Evolutionary conservation across 768 basidiomycete genomes (phyloP), one percentile per base, ranked within the genome.

Genomic region (Rhodocollybia butyracea): DNA sequence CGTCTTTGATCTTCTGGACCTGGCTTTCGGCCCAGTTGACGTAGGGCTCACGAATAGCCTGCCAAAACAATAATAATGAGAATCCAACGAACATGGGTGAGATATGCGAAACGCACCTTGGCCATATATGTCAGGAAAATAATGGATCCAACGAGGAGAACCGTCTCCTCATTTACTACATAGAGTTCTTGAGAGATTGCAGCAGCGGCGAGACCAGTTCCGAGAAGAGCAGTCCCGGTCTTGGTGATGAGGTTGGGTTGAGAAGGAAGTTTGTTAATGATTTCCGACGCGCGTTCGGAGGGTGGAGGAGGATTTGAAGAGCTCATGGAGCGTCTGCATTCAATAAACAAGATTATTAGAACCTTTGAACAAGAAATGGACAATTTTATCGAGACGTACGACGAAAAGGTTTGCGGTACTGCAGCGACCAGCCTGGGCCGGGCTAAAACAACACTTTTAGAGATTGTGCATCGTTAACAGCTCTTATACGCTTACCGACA

Each of bases 131-230:
- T 80, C 61, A 92, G 82, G 64, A 97, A 84, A 57, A 95, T 86
- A 60, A 89, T 75, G 62, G 89, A 91, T 22, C 91, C 94, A 36
- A 87, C 78, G 32, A 91, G 84, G 43, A 98, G 80, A 60, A 98
- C 87, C 22, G 91, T 86, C 79, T 98, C 97, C 72, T 98, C 95
- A 70, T 97, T 97, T 66, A 96, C 84, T 57, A 99, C 96, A 67
- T 98, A 98, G 48, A 98, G 85, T 74, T 99, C 95, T 68, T 94
- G 90, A 13, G 94, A 96, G 73, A 98, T 94, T 67, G 94, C 95
- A 5, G 93, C 83, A 15, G 95, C 96, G 54, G 87, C 76, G 57
- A 91, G 77, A 65, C 91, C 94, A 15, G 92, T 91, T 66, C 93
- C 93, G 52, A 98, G 85, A 66, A 98, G 79, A 65, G 94, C 89